Evolutionary conservation across 1,284 basidiomycete genomes (phyloP).

Genomic region (Austropuccinia psidii): DNA sequence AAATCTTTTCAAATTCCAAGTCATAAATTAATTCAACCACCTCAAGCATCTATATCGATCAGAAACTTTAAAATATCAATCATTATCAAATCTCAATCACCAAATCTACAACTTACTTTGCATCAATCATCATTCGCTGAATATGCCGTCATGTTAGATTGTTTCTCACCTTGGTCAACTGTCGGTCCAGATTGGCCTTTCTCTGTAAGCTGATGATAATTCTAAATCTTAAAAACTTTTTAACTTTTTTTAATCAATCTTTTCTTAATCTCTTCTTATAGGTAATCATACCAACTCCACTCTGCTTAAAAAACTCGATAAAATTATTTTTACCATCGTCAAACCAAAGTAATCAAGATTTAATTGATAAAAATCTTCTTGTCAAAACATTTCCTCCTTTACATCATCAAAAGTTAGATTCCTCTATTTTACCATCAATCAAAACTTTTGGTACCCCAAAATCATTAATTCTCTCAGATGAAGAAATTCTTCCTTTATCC

Average conservation of each 20-base stretch:
- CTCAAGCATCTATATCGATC: slow-evolving; percentile 7
- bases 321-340: slow-evolving; percentile 8
- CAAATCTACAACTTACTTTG: background rate
- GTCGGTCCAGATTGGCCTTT: slow-evolving; percentile 31
- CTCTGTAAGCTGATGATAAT: slow-evolving; percentile 4
- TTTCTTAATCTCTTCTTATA: background rate
- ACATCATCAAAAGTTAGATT: slow-evolving; percentile 5
- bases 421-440: background rate
- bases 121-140: background rate
- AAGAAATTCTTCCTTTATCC: slow-evolving; percentile 14
- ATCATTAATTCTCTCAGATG: background rate
- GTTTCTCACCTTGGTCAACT: slow-evolving; percentile 18
- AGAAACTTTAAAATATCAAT: slow-evolving; percentile 33
- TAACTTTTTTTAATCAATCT: background rate
- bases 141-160: slow-evolving; percentile 32
- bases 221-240: background rate
- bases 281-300: slow-evolving; percentile 33
- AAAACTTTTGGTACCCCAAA: background rate
- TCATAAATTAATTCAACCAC: background rate
- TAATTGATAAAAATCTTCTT: background rate
- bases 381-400: slow-evolving; percentile 27
- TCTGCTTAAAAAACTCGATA: slow-evolving; percentile 24
- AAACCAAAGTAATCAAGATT: background rate
- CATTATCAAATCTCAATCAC: background rate
- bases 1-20: slow-evolving; percentile 2